These are phyloP conservation scores for Simmondsia chinensis DNA, from an alignment of 148 eudicot genomes.

Conservation along the genomic window DNA sequence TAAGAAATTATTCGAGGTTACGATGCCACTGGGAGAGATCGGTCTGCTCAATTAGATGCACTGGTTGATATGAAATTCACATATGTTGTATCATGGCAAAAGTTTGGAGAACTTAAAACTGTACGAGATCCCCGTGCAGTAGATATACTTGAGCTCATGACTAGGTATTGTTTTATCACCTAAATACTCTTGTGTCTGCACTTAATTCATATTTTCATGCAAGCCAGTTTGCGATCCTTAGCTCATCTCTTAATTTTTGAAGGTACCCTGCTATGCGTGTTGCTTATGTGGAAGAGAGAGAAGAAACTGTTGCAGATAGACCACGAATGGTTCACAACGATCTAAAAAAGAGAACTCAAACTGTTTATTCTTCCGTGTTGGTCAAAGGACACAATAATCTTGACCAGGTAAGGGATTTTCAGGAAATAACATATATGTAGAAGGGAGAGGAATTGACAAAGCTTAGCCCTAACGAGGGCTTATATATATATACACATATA, in stretches of 20 bases:
- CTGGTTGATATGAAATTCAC: slow-evolving; percentile 83
- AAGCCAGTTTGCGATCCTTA: neutral
- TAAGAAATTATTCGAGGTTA: slow-evolving; percentile 83
- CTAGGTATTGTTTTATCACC: slow-evolving; percentile 28
- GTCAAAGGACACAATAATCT: slow-evolving; percentile 76
- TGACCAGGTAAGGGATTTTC: slow-evolving; percentile 61
- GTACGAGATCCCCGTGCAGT: slow-evolving; percentile 79
- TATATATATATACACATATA: no score
- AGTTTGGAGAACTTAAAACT: slow-evolving; percentile 70
- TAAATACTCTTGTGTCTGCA: no score
- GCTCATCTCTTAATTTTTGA: slow-evolving; percentile 3
- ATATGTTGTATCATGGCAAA: slow-evolving; percentile 80
- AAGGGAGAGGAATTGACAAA: neutral
- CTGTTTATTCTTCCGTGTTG: slow-evolving; percentile 71
- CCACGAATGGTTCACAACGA: no score
- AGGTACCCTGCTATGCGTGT: slow-evolving; percentile 90
- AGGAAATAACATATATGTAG: neutral
- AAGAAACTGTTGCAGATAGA: slow-evolving; percentile 24
- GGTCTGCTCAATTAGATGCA: slow-evolving; percentile 88
- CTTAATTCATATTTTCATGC: neutral
- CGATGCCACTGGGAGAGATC: slow-evolving; percentile 61
- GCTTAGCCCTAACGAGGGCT: no score
- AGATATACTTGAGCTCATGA: slow-evolving; percentile 77
- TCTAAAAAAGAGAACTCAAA: no score
- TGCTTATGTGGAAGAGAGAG: slow-evolving; percentile 95